Conservation (phyloP, 1,284 basidiomycete genomes). For the Naganishia albida region DNA sequence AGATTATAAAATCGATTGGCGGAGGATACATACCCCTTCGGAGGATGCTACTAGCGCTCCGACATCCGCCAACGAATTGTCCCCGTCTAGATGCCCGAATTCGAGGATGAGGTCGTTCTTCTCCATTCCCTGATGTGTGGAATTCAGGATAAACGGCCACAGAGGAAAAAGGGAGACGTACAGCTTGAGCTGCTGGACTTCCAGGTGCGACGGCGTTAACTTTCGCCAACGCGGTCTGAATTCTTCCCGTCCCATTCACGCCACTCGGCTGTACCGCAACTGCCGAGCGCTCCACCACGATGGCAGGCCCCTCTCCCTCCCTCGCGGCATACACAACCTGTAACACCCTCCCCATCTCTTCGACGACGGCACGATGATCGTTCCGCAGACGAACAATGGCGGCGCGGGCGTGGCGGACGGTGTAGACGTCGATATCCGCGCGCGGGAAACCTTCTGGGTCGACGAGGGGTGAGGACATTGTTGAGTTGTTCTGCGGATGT, state of each 20-base stretch:
- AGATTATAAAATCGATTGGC: slow-evolving; percentile 53
- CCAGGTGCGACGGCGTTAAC: slow-evolving; percentile 73
- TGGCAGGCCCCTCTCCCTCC: background rate
- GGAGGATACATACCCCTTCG: slow-evolving; percentile 66
- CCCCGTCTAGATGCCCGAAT: slow-evolving; percentile 13
- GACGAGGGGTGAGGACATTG: slow-evolving; percentile 64
- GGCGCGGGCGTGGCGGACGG: slow-evolving; percentile 67
- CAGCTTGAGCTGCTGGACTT: slow-evolving; percentile 76
- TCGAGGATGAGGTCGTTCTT: slow-evolving; percentile 56
- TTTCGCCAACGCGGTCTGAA: slow-evolving; percentile 64
- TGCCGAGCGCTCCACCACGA: slow-evolving; percentile 37
- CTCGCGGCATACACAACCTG: slow-evolving; percentile 57
- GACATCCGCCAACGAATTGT: slow-evolving; percentile 45
- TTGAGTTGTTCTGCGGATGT: slow-evolving; percentile 43
- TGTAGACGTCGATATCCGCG: slow-evolving; percentile 70
- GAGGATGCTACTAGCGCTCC: slow-evolving; percentile 68
- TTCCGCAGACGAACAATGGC: slow-evolving; percentile 62
- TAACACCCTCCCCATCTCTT: slow-evolving; percentile 67
- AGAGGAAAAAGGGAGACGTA: slow-evolving; percentile 54
- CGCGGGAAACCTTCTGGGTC: slow-evolving; percentile 83
- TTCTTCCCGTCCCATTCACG: background rate
- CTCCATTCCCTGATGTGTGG: slow-evolving; percentile 63
- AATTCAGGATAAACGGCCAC: slow-evolving; percentile 2
- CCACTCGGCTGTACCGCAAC: slow-evolving; percentile 27
- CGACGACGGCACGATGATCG: slow-evolving; percentile 68